Evolutionary conservation across 225 moss, liverwort and hornwort genomes (phyloP).

Genomic region (Thuidium tamariscinum): DNA sequence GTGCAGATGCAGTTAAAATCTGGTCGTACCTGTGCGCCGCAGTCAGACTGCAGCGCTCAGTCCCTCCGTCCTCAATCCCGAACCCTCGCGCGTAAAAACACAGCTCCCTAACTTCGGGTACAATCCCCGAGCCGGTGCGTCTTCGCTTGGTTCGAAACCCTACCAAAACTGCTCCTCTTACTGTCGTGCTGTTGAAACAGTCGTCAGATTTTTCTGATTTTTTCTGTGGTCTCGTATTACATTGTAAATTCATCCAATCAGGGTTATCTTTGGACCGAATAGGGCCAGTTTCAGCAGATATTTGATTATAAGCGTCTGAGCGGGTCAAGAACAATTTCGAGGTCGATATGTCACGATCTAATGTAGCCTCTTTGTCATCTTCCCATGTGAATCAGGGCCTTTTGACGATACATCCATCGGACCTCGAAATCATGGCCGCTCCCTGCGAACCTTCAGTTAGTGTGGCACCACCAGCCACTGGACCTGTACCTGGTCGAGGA

Average conservation of each 20-base stretch:
- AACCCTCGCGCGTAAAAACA: too few relatives aligned
- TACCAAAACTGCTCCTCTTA: too few relatives aligned
- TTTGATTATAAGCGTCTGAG: not conserved
- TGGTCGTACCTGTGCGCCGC: too few relatives aligned
- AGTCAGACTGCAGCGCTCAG: too few relatives aligned
- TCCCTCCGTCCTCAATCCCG: too few relatives aligned
- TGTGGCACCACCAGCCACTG: conserved; percentile 12
- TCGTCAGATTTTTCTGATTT: not conserved
- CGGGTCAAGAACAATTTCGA: not conserved
- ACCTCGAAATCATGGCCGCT: conserved; percentile 20
- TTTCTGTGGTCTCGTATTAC: not conserved
- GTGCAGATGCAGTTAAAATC: too few relatives aligned
- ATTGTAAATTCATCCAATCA: conserved; percentile 7
- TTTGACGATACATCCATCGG: conserved; percentile 9
- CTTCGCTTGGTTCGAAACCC: too few relatives aligned
- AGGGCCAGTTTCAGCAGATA: not conserved
- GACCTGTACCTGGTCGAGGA: conserved; percentile 19
- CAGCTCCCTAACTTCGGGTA: too few relatives aligned
- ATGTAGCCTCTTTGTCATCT: not conserved
- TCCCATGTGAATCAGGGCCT: conserved; percentile 19
- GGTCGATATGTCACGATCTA: not conserved
- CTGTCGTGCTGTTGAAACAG: not conserved
- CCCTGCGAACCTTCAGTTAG: conserved; percentile 13
- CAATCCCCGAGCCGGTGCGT: too few relatives aligned
- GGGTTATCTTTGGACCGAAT: not conserved